Conservation (phyloP, 208 protist genomes). For the Novymonas esmeraldas region DNA sequence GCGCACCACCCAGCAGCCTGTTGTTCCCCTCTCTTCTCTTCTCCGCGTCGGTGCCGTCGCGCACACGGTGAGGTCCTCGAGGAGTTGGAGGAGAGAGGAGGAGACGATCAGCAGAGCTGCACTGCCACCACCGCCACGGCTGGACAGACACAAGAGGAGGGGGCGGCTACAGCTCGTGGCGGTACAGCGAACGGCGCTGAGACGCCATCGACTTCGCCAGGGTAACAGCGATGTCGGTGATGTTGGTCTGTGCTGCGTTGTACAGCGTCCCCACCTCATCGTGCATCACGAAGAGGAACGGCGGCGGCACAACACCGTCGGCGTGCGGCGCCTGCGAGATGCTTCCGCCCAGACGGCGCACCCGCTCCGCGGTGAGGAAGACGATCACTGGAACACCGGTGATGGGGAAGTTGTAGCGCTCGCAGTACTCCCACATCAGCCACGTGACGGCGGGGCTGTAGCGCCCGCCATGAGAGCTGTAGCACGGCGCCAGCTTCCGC, state of each 20-base stretch:
- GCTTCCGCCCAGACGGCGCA: slow-evolving; percentile 30
- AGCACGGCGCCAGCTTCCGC: slow-evolving; percentile 22
- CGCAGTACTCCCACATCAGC: slow-evolving; percentile 65
- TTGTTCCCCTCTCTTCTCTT: too few species aligned
- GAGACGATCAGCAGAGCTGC: too few species aligned
- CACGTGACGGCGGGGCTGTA: slow-evolving; percentile 44
- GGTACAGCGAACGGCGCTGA: background rate
- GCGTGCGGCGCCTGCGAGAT: background rate
- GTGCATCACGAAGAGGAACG: slow-evolving; percentile 44
- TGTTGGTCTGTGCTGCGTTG: slow-evolving; percentile 63
- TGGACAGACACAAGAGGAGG: too few species aligned
- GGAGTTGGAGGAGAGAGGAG: too few species aligned
- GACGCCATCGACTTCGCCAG: too few species aligned
- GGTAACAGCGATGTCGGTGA: slow-evolving; percentile 28
- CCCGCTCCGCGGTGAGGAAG: slow-evolving; percentile 42
- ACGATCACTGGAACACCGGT: slow-evolving; percentile 4
- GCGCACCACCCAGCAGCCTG: too few species aligned
- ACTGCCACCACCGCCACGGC: too few species aligned
- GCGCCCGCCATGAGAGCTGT: slow-evolving; percentile 33
- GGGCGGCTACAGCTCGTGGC: background rate
- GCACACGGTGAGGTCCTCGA: too few species aligned
- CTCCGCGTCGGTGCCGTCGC: too few species aligned
- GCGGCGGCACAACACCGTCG: slow-evolving; percentile 23
- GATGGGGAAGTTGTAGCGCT: slow-evolving; percentile 34
- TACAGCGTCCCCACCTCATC: slow-evolving; percentile 60